phyloP scores from a whole-genome alignment of 2,329 filamentous ascomycete species.

The Rhynchosporium secalis region DNA sequence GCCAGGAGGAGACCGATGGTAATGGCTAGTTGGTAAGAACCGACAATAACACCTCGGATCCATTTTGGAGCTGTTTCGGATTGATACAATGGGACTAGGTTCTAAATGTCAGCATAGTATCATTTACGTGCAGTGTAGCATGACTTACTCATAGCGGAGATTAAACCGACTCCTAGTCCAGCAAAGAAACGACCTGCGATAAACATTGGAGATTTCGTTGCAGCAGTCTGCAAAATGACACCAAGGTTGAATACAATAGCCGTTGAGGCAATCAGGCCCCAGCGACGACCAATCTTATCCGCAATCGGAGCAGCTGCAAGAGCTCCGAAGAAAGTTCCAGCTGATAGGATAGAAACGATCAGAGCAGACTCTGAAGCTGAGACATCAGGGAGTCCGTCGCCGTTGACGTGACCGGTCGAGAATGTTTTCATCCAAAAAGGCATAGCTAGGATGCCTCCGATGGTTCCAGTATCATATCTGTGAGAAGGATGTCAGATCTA shows the following conservation, averaged over 20 bases:
- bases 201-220: conserved; percentile 62
- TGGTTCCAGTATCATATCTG: conserved; percentile 59
- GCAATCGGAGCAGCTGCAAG: conserved; percentile 61
- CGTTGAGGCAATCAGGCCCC: conserved; percentile 60
- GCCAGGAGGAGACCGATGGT: conserved; percentile 69
- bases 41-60: conserved; percentile 71
- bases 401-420: conserved; percentile 52
- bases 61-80: conserved; percentile 71
- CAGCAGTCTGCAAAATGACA: conserved; percentile 66
- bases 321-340: conserved; percentile 77
- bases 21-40: conserved; percentile 68
- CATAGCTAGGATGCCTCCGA: conserved; percentile 59
- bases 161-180: conserved; percentile 70
- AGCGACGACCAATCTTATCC: conserved; percentile 65
- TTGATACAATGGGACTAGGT: conserved; percentile 66
- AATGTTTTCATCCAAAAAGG: conserved; percentile 53
- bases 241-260: conserved; percentile 64
- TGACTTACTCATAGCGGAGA: conserved; percentile 62
- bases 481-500: neutral
- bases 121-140: conserved; percentile 41
- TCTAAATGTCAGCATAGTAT: conserved; percentile 21
- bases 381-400: conserved; percentile 47
- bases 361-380: conserved; percentile 58
- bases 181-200: conserved; percentile 70
- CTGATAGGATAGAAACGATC: conserved; percentile 75